Percentiles rank a stretch among this genome's conserved stretches.
phyloP scores from a whole-genome alignment of 768 basidiomycete genomes.

The Podaxis pistillaris region DNA sequence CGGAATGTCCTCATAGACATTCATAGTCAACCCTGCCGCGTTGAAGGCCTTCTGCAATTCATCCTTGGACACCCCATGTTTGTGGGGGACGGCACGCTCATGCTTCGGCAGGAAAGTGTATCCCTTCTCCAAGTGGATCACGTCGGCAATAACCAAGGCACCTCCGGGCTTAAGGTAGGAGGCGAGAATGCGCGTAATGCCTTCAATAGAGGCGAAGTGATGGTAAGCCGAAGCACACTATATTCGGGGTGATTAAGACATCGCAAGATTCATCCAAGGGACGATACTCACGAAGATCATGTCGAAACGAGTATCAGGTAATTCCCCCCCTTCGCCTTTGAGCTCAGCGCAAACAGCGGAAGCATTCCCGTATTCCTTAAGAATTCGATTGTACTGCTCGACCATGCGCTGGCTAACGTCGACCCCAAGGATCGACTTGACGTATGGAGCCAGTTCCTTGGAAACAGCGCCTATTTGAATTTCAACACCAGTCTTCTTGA shows the following conservation, averaged over 20 bases:
- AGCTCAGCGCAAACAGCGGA: slow-evolving; percentile 47
- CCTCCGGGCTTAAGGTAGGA: slow-evolving; percentile 68
- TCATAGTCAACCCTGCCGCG: slow-evolving; percentile 46
- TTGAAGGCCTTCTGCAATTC: slow-evolving; percentile 52
- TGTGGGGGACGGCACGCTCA: slow-evolving; percentile 51
- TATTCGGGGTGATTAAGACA: too few relatives aligned
- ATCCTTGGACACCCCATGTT: slow-evolving; percentile 30
- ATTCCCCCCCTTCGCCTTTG: slow-evolving; percentile 26
- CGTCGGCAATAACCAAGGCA: slow-evolving; percentile 56
- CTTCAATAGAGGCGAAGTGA: too few relatives aligned
- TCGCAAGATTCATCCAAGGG: too few relatives aligned
- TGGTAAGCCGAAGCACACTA: too few relatives aligned
- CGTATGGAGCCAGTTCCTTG: slow-evolving; percentile 50
- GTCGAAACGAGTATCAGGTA: not conserved
- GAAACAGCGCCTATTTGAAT: not conserved
- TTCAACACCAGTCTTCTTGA: not conserved
- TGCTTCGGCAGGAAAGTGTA: slow-evolving; percentile 22
- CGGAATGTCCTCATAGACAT: slow-evolving; percentile 36
- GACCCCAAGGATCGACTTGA: slow-evolving; percentile 58
- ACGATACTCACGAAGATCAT: not conserved
- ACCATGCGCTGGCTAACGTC: slow-evolving; percentile 70
- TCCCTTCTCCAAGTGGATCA: slow-evolving; percentile 21
- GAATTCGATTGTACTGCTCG: slow-evolving; percentile 50
- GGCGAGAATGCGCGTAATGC: too few relatives aligned
- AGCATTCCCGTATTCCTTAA: slow-evolving; percentile 56